Evolutionary conservation across 164 flowering plant genomes (phyloP).

Genomic region (Aristolochia fimbriata): DNA sequence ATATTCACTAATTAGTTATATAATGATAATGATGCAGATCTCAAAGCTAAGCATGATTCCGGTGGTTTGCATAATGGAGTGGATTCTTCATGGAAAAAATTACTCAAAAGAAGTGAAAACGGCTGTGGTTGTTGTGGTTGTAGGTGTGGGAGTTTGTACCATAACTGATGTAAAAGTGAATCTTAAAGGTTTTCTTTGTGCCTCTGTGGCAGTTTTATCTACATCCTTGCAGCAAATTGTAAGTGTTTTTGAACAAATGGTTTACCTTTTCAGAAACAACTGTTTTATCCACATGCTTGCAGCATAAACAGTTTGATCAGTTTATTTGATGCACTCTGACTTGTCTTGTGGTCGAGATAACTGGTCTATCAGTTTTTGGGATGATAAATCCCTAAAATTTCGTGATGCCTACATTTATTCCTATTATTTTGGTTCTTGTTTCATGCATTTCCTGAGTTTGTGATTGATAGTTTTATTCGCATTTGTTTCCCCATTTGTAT

Average conservation of each 20-base stretch:
- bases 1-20: not conserved
- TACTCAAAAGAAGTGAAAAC: conserved; percentile 65
- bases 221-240: conserved; percentile 95
- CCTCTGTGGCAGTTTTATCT: conserved; percentile 61
- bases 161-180: conserved; percentile 94
- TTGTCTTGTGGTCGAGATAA: too few species aligned
- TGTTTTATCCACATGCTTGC: too few species aligned
- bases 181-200: conserved; percentile 81
- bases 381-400: too few species aligned
- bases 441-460: too few species aligned
- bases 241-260: conserved; percentile 20
- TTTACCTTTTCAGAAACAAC: too few species aligned
- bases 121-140: conserved; percentile 69
- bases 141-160: conserved; percentile 90
- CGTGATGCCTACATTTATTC: too few species aligned
- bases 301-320: too few species aligned
- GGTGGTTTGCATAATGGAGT: conserved; percentile 82
- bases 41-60: conserved; percentile 75
- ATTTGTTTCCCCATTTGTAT: too few species aligned
- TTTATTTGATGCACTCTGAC: too few species aligned
- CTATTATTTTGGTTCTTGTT: too few species aligned
- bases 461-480: too few species aligned
- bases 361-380: too few species aligned
- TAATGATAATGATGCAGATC: conserved; percentile 35
- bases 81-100: conserved; percentile 70